A percentile compares a stretch with the other conserved stretches of the same genome.
phyloP scores from a whole-genome alignment of 441 rosid species.

The Hura crepitans region DNA sequence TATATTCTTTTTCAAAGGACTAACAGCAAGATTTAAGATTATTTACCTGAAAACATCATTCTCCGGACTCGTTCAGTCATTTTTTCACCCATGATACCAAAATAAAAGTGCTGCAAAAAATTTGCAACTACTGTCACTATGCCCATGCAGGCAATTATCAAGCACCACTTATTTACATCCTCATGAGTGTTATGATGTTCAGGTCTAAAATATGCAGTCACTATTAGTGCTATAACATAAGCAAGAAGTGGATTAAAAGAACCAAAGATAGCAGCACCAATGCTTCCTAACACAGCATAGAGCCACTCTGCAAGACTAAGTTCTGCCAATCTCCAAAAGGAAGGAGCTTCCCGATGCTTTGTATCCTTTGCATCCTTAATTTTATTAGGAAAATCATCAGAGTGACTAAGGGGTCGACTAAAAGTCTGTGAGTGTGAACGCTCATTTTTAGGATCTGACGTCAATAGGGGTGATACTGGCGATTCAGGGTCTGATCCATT shows the following conservation, averaged over 20 bases:
- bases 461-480: slow-evolving; percentile 94
- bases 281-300: slow-evolving; percentile 92
- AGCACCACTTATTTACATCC: slow-evolving; percentile 95
- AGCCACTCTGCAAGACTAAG: slow-evolving; percentile 98
- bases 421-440: slow-evolving; percentile 97
- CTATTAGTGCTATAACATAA: slow-evolving; percentile 82
- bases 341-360: slow-evolving; percentile 57
- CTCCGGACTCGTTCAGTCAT: slow-evolving; percentile 98
- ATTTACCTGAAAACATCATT: slow-evolving; percentile 98
- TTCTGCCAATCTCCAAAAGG: slow-evolving; percentile 87
- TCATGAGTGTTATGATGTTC: slow-evolving; percentile 42
- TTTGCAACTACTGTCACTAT: slow-evolving; percentile 92
- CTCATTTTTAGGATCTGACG: slow-evolving; percentile 94
- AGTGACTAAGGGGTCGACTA: slow-evolving; percentile 76
- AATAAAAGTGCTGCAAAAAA: slow-evolving; percentile 94
- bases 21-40: neutral
- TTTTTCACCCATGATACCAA: slow-evolving; percentile 99
- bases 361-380: slow-evolving; percentile 46
- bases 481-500: slow-evolving; percentile 92
- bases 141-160: slow-evolving; percentile 95
- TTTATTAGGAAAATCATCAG: slow-evolving; percentile 52
- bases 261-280: slow-evolving; percentile 96
- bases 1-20: slow-evolving; percentile 5
- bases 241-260: slow-evolving; percentile 98
- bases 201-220: slow-evolving; percentile 59